These are phyloP conservation scores for Nannizzia gypsea DNA, from an alignment of 2,329 filamentous ascomycete genomes.

Conservation along the genomic window DNA sequence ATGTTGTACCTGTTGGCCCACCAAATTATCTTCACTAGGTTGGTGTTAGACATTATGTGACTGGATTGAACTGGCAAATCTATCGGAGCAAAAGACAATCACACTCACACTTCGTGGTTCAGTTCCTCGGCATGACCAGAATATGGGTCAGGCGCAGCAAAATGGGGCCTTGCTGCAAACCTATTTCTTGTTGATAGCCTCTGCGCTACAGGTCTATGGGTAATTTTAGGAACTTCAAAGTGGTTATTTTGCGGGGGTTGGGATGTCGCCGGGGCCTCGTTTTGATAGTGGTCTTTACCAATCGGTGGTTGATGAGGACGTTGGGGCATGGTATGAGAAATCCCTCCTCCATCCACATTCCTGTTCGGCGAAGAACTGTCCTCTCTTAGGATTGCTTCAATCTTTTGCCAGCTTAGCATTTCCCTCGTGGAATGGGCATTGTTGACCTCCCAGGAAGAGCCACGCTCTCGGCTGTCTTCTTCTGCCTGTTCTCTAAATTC, in stretches of 20 bases:
- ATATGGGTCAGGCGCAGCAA: slow-evolving; percentile 10
- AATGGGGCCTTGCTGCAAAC: slow-evolving; percentile 13
- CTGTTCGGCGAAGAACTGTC: not conserved
- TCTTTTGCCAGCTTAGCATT: slow-evolving; percentile 29
- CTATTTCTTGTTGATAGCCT: slow-evolving; percentile 5
- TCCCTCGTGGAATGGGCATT: slow-evolving; percentile 12
- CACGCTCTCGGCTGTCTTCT: not conserved
- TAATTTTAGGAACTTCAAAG: not conserved
- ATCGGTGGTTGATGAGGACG: not conserved
- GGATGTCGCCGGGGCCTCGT: no score
- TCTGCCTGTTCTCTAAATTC: not conserved
- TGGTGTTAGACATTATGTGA: not conserved
- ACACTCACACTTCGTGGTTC: slow-evolving; percentile 2
- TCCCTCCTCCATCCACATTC: no score
- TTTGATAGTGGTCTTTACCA: no score
- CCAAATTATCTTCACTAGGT: not conserved
- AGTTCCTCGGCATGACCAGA: not conserved
- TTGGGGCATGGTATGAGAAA: not conserved
- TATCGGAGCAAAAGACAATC: not conserved
- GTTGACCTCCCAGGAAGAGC: not conserved
- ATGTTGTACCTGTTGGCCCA: not conserved
- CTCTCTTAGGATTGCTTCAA: slow-evolving; percentile 24
- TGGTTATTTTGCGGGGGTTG: slow-evolving; percentile 2
- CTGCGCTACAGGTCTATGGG: slow-evolving; percentile 5
- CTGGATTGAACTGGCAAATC: not conserved